These are phyloP conservation scores for Crotalaria pallida DNA, from an alignment of 306 rosid genomes.

Conservation along the genomic window DNA sequence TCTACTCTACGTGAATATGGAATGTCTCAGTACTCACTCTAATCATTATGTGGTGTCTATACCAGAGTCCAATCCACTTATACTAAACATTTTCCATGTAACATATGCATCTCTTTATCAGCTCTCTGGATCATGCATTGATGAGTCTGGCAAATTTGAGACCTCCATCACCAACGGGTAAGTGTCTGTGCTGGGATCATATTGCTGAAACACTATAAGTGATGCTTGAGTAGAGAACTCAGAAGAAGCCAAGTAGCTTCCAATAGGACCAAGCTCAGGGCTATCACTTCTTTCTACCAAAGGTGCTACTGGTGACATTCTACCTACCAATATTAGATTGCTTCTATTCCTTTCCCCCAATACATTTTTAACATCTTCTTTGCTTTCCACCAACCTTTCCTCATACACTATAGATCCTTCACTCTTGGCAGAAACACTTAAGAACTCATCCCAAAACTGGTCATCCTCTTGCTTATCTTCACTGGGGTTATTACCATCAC, in stretches of 20 bases:
- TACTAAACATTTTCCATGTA: background rate
- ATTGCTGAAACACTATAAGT: conserved; percentile 52
- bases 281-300: conserved; percentile 43
- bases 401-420: conserved; percentile 34
- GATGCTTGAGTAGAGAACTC: conserved; percentile 51
- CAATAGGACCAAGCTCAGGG: conserved; percentile 60
- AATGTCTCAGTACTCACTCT: too few relatives aligned
- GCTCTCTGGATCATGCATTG: background rate
- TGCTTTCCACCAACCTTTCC: conserved; percentile 46
- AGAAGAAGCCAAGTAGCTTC: conserved; percentile 58
- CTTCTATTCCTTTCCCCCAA: conserved; percentile 34
- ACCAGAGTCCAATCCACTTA: too few relatives aligned
- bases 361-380: conserved; percentile 18
- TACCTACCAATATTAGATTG: conserved; percentile 46
- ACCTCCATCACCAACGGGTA: conserved; percentile 48
- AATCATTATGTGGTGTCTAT: too few relatives aligned
- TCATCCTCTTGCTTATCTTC: conserved; percentile 40
- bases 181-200: conserved; percentile 23
- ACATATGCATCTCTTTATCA: background rate
- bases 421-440: background rate
- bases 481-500: background rate
- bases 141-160: conserved; percentile 30
- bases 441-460: conserved; percentile 29
- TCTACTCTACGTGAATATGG: too few relatives aligned
- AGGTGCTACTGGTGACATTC: conserved; percentile 42